Evolutionary conservation across 2,329 filamentous ascomycete genomes (phyloP).

Genomic region (Alternaria ventricosa): DNA sequence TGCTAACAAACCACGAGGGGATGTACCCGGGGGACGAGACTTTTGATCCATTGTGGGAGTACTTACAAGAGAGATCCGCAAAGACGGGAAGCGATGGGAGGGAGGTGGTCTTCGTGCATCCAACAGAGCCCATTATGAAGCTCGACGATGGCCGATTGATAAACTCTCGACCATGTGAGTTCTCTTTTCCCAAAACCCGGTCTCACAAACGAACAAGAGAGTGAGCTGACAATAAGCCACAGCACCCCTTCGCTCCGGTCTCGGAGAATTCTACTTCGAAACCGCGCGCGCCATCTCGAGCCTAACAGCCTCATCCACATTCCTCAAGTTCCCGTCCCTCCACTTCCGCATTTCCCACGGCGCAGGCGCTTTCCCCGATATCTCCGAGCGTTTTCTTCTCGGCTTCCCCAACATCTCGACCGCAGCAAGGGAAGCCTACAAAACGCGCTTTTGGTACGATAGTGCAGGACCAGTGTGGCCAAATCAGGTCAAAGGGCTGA

Average conservation of each 20-base stretch:
- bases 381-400: conserved; percentile 44
- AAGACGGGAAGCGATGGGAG: conserved; percentile 14
- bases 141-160: conserved; percentile 35
- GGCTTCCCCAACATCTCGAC: conserved; percentile 35
- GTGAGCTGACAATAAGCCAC: neutral
- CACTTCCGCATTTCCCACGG: conserved; percentile 47
- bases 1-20: conserved; percentile 46
- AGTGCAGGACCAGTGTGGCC: conserved; percentile 48
- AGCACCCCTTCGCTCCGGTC: conserved; percentile 44
- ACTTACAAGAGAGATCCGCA: conserved; percentile 27
- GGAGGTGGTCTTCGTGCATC: conserved; percentile 45
- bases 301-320: conserved; percentile 38
- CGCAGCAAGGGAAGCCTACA: conserved; percentile 37
- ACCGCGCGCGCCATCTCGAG: conserved; percentile 45
- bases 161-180: conserved; percentile 42
- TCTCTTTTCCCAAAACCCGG: neutral
- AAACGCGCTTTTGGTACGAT: conserved; percentile 47
- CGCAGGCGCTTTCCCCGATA: conserved; percentile 47
- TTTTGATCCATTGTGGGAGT: conserved; percentile 38
- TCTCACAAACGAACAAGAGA: neutral
- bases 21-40: conserved; percentile 39
- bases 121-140: conserved; percentile 43
- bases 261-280: conserved; percentile 49
- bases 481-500: conserved; percentile 44
- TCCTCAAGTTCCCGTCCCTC: conserved; percentile 37